Evolutionary conservation across 2,329 filamentous ascomycete species (phyloP).

Genomic region (Neophaeococcomyces aloes): DNA sequence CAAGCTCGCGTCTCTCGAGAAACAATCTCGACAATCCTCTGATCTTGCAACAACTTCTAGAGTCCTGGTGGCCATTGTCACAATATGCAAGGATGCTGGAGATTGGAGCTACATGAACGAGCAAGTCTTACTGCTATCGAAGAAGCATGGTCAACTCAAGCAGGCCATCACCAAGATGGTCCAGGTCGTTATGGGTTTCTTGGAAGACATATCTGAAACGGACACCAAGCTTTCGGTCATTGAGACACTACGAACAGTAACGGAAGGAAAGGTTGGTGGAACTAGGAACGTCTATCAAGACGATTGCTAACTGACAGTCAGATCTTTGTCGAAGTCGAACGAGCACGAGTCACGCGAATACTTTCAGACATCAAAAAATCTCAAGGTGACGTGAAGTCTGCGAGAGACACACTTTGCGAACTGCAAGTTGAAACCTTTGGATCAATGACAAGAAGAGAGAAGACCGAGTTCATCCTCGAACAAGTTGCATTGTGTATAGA

Average conservation of each 20-base stretch:
- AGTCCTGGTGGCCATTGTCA: constrained; percentile 77
- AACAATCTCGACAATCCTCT: constrained; percentile 94
- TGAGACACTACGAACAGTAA: constrained; percentile 89
- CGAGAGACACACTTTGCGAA: constrained; percentile 89
- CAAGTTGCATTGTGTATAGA: constrained; percentile 93
- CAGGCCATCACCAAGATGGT: constrained; percentile 99
- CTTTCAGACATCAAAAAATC: constrained; percentile 95
- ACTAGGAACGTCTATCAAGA: neutral
- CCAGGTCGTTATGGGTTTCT: constrained; percentile 84
- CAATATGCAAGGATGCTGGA: constrained; percentile 81
- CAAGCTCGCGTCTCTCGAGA: constrained; percentile 84
- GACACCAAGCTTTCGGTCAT: constrained; percentile 90
- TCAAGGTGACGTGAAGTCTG: constrained; percentile 82
- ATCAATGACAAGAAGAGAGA: constrained; percentile 92
- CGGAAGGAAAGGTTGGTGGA: constrained; percentile 71
- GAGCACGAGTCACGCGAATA: constrained; percentile 86
- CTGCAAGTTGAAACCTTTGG: constrained; percentile 98
- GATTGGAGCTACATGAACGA: constrained; percentile 96
- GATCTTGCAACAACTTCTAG: constrained; percentile 92
- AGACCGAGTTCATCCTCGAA: constrained; percentile 96
- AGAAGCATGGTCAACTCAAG: constrained; percentile 99
- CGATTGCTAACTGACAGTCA: constrained; percentile 23
- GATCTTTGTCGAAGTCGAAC: constrained; percentile 99
- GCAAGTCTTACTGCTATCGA: constrained; percentile 87
- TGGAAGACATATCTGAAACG: constrained; percentile 72